Evolutionary conservation across 768 basidiomycete genomes (phyloP).

Genomic region (Kwoniella pini): DNA sequence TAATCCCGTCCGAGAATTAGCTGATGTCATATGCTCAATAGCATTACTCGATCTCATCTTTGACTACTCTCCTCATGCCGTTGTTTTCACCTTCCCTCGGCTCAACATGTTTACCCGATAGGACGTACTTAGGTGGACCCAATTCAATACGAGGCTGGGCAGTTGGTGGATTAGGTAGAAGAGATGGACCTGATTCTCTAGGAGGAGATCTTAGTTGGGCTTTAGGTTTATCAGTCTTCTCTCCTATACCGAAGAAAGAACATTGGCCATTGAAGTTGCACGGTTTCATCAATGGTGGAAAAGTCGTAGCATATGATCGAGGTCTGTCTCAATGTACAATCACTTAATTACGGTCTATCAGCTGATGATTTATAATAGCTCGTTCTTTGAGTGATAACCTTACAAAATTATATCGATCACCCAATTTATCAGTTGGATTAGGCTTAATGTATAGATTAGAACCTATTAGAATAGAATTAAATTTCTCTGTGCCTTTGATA

Average conservation of each 20-base stretch:
- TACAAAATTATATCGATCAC: slow-evolving; percentile 39
- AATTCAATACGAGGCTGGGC: slow-evolving; percentile 66
- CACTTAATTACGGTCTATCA: not conserved
- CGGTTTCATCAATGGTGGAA: slow-evolving; percentile 49
- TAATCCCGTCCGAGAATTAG: not conserved
- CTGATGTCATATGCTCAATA: slow-evolving; percentile 48
- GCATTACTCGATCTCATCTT: slow-evolving; percentile 73
- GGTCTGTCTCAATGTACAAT: slow-evolving; percentile 25
- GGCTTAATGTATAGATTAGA: slow-evolving; percentile 51
- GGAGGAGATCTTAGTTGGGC: slow-evolving; percentile 53
- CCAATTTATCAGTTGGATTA: slow-evolving; percentile 48
- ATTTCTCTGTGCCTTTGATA: slow-evolving; percentile 51
- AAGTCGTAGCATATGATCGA: slow-evolving; percentile 45
- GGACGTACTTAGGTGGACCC: slow-evolving; percentile 92
- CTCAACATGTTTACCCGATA: slow-evolving; percentile 60
- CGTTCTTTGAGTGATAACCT: slow-evolving; percentile 42
- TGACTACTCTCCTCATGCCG: slow-evolving; percentile 70
- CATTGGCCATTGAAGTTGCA: slow-evolving; percentile 51
- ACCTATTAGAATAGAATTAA: slow-evolving; percentile 50
- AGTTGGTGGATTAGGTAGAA: slow-evolving; percentile 48
- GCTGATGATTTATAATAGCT: slow-evolving; percentile 15
- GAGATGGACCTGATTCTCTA: slow-evolving; percentile 51
- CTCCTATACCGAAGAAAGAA: slow-evolving; percentile 46
- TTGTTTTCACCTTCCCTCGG: slow-evolving; percentile 55
- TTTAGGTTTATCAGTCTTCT: slow-evolving; percentile 44